A percentile compares a stretch with the other conserved stretches of the same genome.
phyloP scores from a whole-genome alignment of 2,329 filamentous ascomycete genomes.

The Chrysoporthe puriensis region DNA sequence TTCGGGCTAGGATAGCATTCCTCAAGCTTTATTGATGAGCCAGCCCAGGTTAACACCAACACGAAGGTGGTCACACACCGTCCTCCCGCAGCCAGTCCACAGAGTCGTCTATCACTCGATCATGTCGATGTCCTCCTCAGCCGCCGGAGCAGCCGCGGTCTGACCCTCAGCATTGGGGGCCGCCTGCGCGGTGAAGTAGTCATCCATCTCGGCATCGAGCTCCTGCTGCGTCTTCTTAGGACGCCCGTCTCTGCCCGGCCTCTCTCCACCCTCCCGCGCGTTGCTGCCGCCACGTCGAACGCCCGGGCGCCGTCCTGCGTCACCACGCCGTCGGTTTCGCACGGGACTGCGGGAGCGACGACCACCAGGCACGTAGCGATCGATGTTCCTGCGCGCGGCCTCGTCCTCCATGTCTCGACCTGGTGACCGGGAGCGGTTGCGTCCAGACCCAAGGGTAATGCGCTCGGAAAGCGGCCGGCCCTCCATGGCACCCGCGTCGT shows the following conservation, averaged over 20 bases:
- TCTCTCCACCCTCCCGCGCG: constrained; percentile 46
- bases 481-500: constrained; percentile 59
- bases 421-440: constrained; percentile 67
- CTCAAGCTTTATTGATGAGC: constrained; percentile 4
- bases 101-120: constrained; percentile 32
- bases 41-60: not conserved
- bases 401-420: constrained; percentile 55
- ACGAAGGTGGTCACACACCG: not conserved
- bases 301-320: constrained; percentile 51
- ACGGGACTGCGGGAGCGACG: constrained; percentile 64
- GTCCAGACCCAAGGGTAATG: constrained; percentile 56
- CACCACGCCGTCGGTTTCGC: constrained; percentile 40
- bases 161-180: constrained; percentile 44
- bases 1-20: constrained; percentile 9
- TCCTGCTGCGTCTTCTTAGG: constrained; percentile 88
- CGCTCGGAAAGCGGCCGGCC: constrained; percentile 63
- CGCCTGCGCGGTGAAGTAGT: constrained; percentile 67
- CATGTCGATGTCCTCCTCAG: constrained; percentile 37
- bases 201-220: constrained; percentile 94
- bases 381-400: constrained; percentile 68
- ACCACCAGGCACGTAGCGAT: constrained; percentile 75
- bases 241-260: constrained; percentile 57
- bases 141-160: constrained; percentile 34
- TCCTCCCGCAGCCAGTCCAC: not conserved
- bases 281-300: constrained; percentile 43